phyloP scores from a whole-genome alignment of 805 yeast species.

The Tetrapisispora pingtungensis region DNA sequence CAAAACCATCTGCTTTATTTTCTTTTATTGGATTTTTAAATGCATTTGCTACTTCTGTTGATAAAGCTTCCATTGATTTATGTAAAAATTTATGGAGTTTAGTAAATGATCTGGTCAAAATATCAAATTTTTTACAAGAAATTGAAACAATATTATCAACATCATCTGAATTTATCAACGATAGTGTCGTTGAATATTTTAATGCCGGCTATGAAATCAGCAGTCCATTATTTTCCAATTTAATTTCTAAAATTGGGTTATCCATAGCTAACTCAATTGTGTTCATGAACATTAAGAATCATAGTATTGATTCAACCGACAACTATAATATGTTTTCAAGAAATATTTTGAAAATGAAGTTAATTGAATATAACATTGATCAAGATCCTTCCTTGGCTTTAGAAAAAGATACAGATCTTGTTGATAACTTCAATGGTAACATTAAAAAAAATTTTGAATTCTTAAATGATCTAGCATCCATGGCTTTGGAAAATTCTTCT shows the following conservation, averaged over 20 bases:
- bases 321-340: not conserved
- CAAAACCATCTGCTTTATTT: conserved; percentile 18
- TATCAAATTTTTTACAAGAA: conserved; percentile 11
- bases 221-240: conserved; percentile 15
- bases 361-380: not conserved
- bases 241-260: conserved; percentile 18
- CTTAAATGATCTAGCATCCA: conserved; percentile 20
- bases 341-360: not conserved
- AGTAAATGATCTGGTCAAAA: conserved; percentile 7
- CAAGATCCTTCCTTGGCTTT: not conserved
- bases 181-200: conserved; percentile 23
- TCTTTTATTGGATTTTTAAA: conserved; percentile 33
- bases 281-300: not conserved
- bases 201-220: conserved; percentile 23
- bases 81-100: conserved; percentile 13
- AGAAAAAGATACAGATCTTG: conserved; percentile 14
- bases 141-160: conserved; percentile 12
- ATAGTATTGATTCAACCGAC: no score
- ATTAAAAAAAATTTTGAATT: conserved; percentile 30
- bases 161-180: conserved; percentile 17
- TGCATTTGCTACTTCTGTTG: conserved; percentile 18
- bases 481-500: conserved; percentile 16
- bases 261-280: conserved; percentile 8
- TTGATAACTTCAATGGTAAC: conserved; percentile 7
- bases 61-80: conserved; percentile 10